Conservation (phyloP, 148 eudicot species). For the Chenopodium suecicum region DNA sequence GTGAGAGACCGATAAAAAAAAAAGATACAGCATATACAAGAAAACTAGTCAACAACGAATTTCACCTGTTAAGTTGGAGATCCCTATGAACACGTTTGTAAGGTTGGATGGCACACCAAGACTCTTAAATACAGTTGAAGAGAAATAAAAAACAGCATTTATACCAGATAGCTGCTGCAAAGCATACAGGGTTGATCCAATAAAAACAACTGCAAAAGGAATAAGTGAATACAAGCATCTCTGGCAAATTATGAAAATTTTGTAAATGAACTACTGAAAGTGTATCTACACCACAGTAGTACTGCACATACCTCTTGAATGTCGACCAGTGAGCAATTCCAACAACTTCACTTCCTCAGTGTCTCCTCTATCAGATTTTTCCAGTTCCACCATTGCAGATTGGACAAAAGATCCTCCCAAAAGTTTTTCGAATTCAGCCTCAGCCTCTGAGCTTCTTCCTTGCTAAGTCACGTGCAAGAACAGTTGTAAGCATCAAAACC, state of each 20-base stretch:
- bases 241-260: constrained; percentile 14
- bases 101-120: constrained; percentile 90
- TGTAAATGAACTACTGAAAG: neutral
- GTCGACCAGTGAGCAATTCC: constrained; percentile 76
- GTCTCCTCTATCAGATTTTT: constrained; percentile 77
- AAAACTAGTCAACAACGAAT: neutral
- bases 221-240: constrained; percentile 51
- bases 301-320: constrained; percentile 67
- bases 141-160: constrained; percentile 98
- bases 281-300: constrained; percentile 10
- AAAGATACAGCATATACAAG: neutral
- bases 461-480: constrained; percentile 37
- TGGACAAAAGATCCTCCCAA: constrained; percentile 68
- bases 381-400: constrained; percentile 74
- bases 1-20: neutral
- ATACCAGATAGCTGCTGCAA: constrained; percentile 99
- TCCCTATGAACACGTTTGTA: constrained; percentile 74
- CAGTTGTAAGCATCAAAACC: constrained; percentile 19
- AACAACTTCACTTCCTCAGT: constrained; percentile 46
- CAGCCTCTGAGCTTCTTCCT: constrained; percentile 82
- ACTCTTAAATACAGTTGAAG: constrained; percentile 99
- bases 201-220: constrained; percentile 99
- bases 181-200: constrained; percentile 99
- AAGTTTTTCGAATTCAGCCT: constrained; percentile 72
- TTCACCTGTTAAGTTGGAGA: constrained; percentile 76